phyloP scores from a whole-genome alignment of 2,329 filamentous ascomycete species.

The Plectosphaerella sp. region DNA sequence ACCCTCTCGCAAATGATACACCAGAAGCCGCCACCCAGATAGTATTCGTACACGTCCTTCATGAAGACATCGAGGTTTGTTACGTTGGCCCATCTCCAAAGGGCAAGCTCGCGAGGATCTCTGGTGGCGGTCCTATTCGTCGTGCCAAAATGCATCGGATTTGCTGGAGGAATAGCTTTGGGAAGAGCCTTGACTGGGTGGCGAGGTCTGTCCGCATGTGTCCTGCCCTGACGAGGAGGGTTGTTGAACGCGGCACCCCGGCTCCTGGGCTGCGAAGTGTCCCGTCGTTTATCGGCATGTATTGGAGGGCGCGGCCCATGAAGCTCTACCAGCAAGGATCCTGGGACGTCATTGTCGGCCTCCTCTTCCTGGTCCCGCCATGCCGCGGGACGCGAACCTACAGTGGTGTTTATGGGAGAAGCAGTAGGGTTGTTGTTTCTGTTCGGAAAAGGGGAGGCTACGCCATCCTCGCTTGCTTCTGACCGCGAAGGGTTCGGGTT shows the following conservation, averaged over 20 bases:
- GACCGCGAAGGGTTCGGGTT: too few relatives aligned
- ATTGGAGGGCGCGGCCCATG: constrained; percentile 16
- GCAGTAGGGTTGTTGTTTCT: too few relatives aligned
- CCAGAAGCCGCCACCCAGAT: constrained; percentile 75
- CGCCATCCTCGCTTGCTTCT: too few relatives aligned
- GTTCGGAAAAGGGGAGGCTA: too few relatives aligned
- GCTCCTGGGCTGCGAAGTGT: constrained; percentile 13
- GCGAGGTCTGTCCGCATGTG: neutral
- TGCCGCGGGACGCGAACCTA: neutral
- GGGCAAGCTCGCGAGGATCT: constrained; percentile 37
- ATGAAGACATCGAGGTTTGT: constrained; percentile 86
- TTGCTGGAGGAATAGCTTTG: too few relatives aligned
- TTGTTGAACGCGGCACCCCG: constrained; percentile 8
- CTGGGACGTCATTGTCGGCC: constrained; percentile 57
- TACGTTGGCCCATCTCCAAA: constrained; percentile 92
- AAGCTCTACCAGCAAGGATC: constrained; percentile 57
- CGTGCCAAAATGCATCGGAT: too few relatives aligned
- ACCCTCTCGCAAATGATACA: constrained; percentile 72
- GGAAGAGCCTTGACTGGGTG: too few relatives aligned
- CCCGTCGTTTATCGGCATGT: constrained; percentile 9
- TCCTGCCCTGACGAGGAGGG: constrained; percentile 12
- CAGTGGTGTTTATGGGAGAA: too few relatives aligned
- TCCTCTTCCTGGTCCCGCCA: constrained; percentile 39
- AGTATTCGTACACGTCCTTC: constrained; percentile 81
- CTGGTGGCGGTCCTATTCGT: too few relatives aligned